These are phyloP conservation scores for Dissophora globulifera DNA, from an alignment of 192 early-diverging fungal species.

Conservation along the genomic window DNA sequence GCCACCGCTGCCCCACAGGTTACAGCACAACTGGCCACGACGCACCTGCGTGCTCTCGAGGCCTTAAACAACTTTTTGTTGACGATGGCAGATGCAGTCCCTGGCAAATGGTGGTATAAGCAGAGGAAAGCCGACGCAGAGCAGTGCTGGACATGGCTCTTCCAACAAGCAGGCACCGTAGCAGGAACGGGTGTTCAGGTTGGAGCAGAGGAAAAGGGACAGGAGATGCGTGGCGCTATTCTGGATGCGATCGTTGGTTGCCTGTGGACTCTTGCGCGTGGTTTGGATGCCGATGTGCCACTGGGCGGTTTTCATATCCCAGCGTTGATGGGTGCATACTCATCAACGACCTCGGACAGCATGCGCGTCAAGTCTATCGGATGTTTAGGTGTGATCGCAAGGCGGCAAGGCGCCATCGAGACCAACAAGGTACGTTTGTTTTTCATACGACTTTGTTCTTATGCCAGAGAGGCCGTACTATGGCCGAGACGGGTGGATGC, in stretches of 20 bases:
- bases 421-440: constrained; percentile 68
- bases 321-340: constrained; percentile 57
- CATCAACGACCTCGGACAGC: constrained; percentile 53
- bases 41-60: constrained; percentile 74
- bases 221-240: constrained; percentile 62
- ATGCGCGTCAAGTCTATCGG: constrained; percentile 77
- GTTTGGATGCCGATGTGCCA: constrained; percentile 66
- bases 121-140: constrained; percentile 54
- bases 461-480: too few species aligned
- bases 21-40: constrained; percentile 62
- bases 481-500: too few species aligned
- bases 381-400: constrained; percentile 78
- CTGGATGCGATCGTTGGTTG: constrained; percentile 77
- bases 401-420: constrained; percentile 71
- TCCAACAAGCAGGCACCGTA: constrained; percentile 64
- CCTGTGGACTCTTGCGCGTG: constrained; percentile 82
- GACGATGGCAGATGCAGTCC: constrained; percentile 71
- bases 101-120: constrained; percentile 73
- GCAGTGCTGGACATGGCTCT: constrained; percentile 69
- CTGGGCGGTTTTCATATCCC: constrained; percentile 54
- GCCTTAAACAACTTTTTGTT: constrained; percentile 83
- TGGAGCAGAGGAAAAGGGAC: constrained; percentile 60
- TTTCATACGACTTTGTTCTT: too few species aligned
- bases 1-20: constrained; percentile 51
- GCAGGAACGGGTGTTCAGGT: constrained; percentile 62